A percentile compares a stretch with the other conserved stretches of the same genome.
Conservation (phyloP, 1,284 basidiomycete species). For the Paramarasmius palmivorus region DNA sequence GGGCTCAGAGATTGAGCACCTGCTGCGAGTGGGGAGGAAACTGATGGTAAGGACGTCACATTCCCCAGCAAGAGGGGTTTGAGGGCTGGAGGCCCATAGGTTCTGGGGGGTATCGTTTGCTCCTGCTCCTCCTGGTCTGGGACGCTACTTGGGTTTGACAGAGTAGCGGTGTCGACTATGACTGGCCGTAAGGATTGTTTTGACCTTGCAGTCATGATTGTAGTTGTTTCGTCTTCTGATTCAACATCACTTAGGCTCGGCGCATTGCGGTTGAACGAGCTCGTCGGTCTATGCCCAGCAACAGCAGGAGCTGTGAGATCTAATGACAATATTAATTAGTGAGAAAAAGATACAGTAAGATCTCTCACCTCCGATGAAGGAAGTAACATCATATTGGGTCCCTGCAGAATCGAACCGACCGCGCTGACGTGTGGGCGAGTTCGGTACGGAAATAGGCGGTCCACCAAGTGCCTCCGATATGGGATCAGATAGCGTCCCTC, state of each 20-base stretch:
- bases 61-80: constrained; percentile 21
- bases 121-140: not conserved
- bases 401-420: constrained; percentile 42
- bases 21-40: constrained; percentile 17
- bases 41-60: constrained; percentile 15
- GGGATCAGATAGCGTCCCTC: constrained; percentile 1
- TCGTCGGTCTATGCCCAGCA: constrained; percentile 3
- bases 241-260: constrained; percentile 16
- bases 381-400: constrained; percentile 72
- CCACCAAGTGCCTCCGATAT: constrained; percentile 7
- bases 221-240: constrained; percentile 20
- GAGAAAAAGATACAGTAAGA: not conserved
- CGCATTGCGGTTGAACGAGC: constrained; percentile 5
- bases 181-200: constrained; percentile 24
- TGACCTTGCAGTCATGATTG: constrained; percentile 12
- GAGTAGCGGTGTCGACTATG: constrained; percentile 25
- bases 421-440: constrained; percentile 26
- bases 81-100: constrained; percentile 20
- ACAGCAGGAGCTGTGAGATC: constrained; percentile 21
- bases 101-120: not conserved
- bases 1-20: constrained; percentile 9
- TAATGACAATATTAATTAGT: constrained; percentile 9
- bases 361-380: constrained; percentile 66
- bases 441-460: constrained; percentile 20
- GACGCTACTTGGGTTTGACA: constrained; percentile 13